These are phyloP conservation scores for Xylaria sp. DNA, from an alignment of 495 filamentous ascomycete species.

Conservation along the genomic window DNA sequence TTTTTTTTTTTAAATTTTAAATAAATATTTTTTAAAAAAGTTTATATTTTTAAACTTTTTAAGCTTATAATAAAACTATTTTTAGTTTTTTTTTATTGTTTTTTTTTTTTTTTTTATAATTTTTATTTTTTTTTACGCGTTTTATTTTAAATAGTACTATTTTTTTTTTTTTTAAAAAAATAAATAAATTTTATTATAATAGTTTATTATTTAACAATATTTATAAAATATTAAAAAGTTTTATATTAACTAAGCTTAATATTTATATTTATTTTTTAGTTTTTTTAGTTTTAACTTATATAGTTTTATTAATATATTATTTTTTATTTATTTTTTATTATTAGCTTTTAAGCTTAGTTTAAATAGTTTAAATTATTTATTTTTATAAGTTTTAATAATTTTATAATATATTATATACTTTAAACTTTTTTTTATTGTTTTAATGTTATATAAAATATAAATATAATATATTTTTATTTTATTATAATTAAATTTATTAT, in stretches of 20 bases:
- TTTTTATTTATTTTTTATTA: no score
- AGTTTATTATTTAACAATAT: neutral
- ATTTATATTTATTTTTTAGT: neutral
- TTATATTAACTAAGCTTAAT: slow-evolving; percentile 1
- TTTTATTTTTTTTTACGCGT: neutral
- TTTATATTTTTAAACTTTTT: neutral
- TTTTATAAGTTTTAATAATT: no score
- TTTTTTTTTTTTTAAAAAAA: neutral
- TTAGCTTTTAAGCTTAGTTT: neutral
- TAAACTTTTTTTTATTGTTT: no score
- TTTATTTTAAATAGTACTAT: neutral
- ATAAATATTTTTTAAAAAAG: neutral
- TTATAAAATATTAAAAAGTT: neutral
- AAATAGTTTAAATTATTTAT: no score
- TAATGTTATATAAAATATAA: no score
- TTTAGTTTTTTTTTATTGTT: slow-evolving; percentile 13
- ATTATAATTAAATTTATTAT: no score
- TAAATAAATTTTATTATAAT: neutral
- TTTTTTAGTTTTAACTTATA: neutral
- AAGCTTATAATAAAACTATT: slow-evolving; percentile 25
- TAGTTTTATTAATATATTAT: neutral
- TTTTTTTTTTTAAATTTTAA: neutral
- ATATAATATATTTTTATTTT: no score
- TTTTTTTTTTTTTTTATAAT: slow-evolving; percentile 20
- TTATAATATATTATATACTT: no score